Conservation (phyloP, 768 basidiomycete species). For the Scleroderma bovista region DNA sequence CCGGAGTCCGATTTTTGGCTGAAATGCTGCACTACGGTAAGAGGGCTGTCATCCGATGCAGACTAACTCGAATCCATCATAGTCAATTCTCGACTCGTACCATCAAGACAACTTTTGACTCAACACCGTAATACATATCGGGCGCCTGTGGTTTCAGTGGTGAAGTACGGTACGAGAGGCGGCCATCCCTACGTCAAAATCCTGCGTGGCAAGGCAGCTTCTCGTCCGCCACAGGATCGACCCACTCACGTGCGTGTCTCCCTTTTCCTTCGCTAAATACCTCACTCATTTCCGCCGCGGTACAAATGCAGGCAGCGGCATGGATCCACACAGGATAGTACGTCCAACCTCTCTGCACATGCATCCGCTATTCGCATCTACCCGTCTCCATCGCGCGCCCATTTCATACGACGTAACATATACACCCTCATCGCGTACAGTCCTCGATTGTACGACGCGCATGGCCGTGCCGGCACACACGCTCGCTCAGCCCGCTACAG, state of each 20-base stretch:
- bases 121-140: no score
- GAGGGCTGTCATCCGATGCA: no score
- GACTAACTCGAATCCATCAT: no score
- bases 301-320: constrained; percentile 18
- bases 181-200: constrained; percentile 44
- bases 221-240: constrained; percentile 34
- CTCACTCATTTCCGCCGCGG: neutral
- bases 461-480: constrained; percentile 50
- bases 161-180: constrained; percentile 34
- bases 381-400: constrained; percentile 51
- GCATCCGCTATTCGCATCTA: constrained; percentile 59
- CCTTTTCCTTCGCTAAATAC: constrained; percentile 1
- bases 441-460: constrained; percentile 51
- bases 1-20: no score
- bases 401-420: constrained; percentile 56
- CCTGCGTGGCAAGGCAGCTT: constrained; percentile 41
- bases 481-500: constrained; percentile 58
- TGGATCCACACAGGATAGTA: constrained; percentile 15
- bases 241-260: constrained; percentile 36
- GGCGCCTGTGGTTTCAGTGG: no score
- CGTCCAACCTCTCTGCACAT: constrained; percentile 43
- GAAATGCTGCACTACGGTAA: no score
- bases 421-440: constrained; percentile 51
- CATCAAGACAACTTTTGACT: no score
- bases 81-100: no score